Evolutionary conservation across 225 moss, liverwort and hornwort genomes (phyloP).

Genomic region (Asterella californica): DNA sequence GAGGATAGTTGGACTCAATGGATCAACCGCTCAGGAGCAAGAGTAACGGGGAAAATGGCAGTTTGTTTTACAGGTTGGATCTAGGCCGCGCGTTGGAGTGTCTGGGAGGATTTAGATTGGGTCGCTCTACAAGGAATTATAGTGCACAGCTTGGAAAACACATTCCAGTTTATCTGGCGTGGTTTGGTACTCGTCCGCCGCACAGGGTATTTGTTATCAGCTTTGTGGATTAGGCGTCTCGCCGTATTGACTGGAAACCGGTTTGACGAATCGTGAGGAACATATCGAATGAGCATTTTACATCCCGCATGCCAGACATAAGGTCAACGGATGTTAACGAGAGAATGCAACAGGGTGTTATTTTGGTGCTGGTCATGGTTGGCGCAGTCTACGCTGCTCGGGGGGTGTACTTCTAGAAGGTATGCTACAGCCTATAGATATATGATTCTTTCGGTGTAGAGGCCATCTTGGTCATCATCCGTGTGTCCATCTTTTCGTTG

Average conservation of each 20-base stretch:
- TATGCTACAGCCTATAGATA: background rate
- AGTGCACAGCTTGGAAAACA: background rate
- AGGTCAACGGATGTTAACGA: constrained; percentile 2
- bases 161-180: background rate
- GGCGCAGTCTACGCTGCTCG: constrained; percentile 20
- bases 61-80: constrained; percentile 5
- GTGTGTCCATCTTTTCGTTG: no score
- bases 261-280: background rate
- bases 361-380: constrained; percentile 22
- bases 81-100: background rate
- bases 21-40: constrained; percentile 16
- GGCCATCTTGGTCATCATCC: no score
- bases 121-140: background rate
- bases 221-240: background rate
- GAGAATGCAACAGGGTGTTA: constrained; percentile 10
- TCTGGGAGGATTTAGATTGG: background rate
- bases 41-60: background rate
- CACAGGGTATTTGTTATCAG: no score
- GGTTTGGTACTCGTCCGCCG: background rate
- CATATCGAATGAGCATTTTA: background rate
- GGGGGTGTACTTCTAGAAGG: constrained; percentile 31
- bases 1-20: background rate
- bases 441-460: background rate
- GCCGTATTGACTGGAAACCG: background rate
- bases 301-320: constrained; percentile 12